A percentile compares a stretch with the other conserved stretches of the same genome.
phyloP scores from a whole-genome alignment of 495 filamentous ascomycete species.

The Xylaria bambusicola region DNA sequence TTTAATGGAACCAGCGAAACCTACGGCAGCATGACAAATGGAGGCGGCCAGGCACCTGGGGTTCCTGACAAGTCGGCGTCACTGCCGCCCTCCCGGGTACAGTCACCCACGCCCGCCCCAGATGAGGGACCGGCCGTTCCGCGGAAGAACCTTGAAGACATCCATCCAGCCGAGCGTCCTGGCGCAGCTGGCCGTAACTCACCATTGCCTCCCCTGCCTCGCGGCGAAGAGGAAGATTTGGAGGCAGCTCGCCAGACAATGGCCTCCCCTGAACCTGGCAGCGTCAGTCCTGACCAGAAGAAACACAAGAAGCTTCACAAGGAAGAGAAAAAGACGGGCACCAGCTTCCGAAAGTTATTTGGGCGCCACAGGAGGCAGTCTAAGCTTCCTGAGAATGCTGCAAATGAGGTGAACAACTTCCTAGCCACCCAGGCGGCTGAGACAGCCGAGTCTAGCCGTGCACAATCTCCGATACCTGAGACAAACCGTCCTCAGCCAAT shows the following conservation, averaged over 20 bases:
- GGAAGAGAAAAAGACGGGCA: slow-evolving; percentile 50
- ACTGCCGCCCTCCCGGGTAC: slow-evolving; percentile 13
- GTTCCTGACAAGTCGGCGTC: slow-evolving; percentile 38
- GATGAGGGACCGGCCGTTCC: slow-evolving; percentile 19
- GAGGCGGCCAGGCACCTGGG: slow-evolving; percentile 33
- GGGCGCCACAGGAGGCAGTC: slow-evolving; percentile 59
- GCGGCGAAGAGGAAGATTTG: slow-evolving; percentile 39
- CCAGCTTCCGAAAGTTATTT: slow-evolving; percentile 64
- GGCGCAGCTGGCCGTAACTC: slow-evolving; percentile 34
- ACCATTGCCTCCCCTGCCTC: slow-evolving; percentile 43
- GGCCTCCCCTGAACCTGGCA: slow-evolving; percentile 46
- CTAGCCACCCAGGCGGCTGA: slow-evolving; percentile 23
- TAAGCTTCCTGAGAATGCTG: slow-evolving; percentile 51
- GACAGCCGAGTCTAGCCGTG: slow-evolving; percentile 19
- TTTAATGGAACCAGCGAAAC: slow-evolving; percentile 27
- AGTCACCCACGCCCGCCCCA: slow-evolving; percentile 8
- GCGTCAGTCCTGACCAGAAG: slow-evolving; percentile 46
- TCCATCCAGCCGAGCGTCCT: slow-evolving; percentile 41
- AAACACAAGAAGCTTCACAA: slow-evolving; percentile 58
- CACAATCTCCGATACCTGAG: slow-evolving; percentile 26
- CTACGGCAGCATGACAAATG: slow-evolving; percentile 28
- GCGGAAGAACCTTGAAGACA: slow-evolving; percentile 36
- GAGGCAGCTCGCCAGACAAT: slow-evolving; percentile 44
- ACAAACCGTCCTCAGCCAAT: slow-evolving; percentile 24
- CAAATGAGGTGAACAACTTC: slow-evolving; percentile 42